Percentiles rank a stretch among this genome's conserved stretches.
Evolutionary conservation across 75 land plant species (phyloP).

Genomic region (Pseudotsuga menziesii): DNA sequence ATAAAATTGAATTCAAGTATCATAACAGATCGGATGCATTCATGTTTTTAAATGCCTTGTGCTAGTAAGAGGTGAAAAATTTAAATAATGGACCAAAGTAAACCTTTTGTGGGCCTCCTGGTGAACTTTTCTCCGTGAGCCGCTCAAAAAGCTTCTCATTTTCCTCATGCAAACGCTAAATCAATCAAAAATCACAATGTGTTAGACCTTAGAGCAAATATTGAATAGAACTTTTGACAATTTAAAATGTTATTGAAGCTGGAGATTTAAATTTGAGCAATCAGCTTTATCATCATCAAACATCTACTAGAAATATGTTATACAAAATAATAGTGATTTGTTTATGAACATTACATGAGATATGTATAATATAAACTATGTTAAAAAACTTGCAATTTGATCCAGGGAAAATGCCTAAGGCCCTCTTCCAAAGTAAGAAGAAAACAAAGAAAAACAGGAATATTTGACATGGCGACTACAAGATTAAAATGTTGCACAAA

Average conservation of each 20-base stretch:
- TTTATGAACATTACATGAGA: no score
- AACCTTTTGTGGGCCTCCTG: slow-evolving; percentile 53
- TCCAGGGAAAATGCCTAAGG: no score
- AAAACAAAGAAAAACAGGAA: no score
- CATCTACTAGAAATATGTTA: not conserved
- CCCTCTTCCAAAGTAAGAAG: no score
- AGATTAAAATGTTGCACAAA: no score
- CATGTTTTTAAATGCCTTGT: not conserved
- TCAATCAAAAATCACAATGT: slow-evolving; percentile 8
- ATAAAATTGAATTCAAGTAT: not conserved
- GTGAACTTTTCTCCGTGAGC: slow-evolving; percentile 65
- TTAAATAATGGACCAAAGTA: slow-evolving; percentile 2
- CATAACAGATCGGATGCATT: not conserved
- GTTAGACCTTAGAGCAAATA: not conserved
- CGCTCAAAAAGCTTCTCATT: slow-evolving; percentile 96
- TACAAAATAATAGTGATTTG: not conserved
- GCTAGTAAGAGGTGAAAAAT: not conserved
- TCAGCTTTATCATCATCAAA: not conserved
- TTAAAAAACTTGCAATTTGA: no score
- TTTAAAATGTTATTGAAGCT: no score
- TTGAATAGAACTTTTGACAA: no score
- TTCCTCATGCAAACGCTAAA: slow-evolving; percentile 93
- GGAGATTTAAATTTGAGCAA: no score
- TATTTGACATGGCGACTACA: no score
- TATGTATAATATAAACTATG: no score